A percentile compares a stretch with the other conserved stretches of the same genome.
Conservation (phyloP, 169 alveolate species). For the Ichthyophthirius multifiliis region DNA sequence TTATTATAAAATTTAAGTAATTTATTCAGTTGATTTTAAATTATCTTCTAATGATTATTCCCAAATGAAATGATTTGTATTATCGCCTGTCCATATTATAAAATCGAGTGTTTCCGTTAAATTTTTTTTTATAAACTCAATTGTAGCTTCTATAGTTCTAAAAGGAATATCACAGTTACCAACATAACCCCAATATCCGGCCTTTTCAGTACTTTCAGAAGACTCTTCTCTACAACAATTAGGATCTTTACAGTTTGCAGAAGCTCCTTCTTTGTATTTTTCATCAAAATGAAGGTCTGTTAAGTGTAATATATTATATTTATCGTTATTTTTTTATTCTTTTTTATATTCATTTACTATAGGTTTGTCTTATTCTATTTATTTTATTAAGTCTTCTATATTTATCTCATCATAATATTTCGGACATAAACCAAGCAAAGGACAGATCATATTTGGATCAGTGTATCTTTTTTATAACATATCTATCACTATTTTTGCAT, state of each 20-base stretch:
- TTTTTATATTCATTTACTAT: slow-evolving; percentile 7
- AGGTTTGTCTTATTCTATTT: slow-evolving; percentile 22
- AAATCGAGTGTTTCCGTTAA: slow-evolving; percentile 52
- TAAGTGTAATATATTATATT: slow-evolving; percentile 62
- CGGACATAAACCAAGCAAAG: background rate
- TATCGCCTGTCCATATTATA: slow-evolving; percentile 80
- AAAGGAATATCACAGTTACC: slow-evolving; percentile 62
- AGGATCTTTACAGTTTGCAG: slow-evolving; percentile 49
- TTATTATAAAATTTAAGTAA: slow-evolving; percentile 40
- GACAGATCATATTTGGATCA: background rate
- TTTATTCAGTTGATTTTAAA: slow-evolving; percentile 38
- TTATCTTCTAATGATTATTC: slow-evolving; percentile 57
- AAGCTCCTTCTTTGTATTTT: slow-evolving; percentile 54
- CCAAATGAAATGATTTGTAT: slow-evolving; percentile 76
- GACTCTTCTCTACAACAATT: slow-evolving; percentile 70
- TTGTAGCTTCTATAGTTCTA: slow-evolving; percentile 27
- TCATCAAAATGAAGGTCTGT: slow-evolving; percentile 77
- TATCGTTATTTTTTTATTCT: slow-evolving; percentile 10
- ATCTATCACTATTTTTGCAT: too few species aligned
- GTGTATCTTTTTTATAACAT: slow-evolving; percentile 18
- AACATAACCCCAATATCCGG: slow-evolving; percentile 62
- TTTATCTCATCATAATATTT: slow-evolving; percentile 25
- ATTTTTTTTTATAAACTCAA: slow-evolving; percentile 22
- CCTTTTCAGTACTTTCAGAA: slow-evolving; percentile 11
- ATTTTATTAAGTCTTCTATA: slow-evolving; percentile 28